phyloP scores from a whole-genome alignment of 345 rosid species.

The Salix suchowensis region DNA sequence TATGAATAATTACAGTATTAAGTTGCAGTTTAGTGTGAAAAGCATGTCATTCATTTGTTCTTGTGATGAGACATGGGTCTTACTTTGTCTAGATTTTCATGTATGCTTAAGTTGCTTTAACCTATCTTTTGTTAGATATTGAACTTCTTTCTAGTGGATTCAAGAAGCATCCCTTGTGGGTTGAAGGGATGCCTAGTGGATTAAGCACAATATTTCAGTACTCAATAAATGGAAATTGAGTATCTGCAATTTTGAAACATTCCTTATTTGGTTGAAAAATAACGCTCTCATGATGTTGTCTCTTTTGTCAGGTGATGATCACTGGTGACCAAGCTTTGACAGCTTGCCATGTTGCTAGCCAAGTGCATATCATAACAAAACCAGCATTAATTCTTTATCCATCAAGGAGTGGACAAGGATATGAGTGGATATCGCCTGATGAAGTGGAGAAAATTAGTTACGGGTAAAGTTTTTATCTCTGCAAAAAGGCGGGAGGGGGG shows the following conservation, averaged over 20 bases:
- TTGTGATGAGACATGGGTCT: not conserved
- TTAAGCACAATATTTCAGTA: no score
- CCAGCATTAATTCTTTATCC: conserved; percentile 73
- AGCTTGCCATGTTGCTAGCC: conserved; percentile 96
- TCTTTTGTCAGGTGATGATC: conserved; percentile 75
- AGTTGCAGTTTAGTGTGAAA: not conserved
- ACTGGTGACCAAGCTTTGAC: conserved; percentile 99
- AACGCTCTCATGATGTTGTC: not conserved
- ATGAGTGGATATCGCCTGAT: conserved; percentile 89
- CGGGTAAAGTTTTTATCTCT: conserved; percentile 41
- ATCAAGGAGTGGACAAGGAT: conserved; percentile 38
- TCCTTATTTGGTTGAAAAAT: not conserved
- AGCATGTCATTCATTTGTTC: not conserved
- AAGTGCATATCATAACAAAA: conserved; percentile 85
- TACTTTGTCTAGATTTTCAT: not conserved
- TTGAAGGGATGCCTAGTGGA: not conserved
- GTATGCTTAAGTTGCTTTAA: conserved; percentile 12
- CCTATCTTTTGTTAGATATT: conserved; percentile 11
- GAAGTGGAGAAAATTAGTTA: conserved; percentile 66
- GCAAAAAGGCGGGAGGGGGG: not conserved
- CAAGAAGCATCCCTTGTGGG: not conserved
- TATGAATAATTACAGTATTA: not conserved
- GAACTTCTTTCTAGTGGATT: not conserved
- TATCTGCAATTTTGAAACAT: not conserved
- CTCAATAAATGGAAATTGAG: not conserved